Conservation (phyloP, 805 yeast species). For the Pichia occidentalis region DNA sequence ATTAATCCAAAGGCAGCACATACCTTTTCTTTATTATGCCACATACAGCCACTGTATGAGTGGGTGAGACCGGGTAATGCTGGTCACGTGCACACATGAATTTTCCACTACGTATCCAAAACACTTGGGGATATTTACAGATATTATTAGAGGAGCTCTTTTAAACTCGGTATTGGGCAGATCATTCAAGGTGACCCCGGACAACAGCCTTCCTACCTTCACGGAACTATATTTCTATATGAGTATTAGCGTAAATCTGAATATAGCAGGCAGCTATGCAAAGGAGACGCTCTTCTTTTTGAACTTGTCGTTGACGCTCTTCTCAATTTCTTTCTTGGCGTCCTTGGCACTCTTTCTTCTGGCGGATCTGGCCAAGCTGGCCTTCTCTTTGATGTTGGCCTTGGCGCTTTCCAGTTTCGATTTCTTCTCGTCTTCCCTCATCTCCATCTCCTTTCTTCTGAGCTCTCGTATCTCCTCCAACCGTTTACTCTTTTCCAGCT, state of each 20-base stretch:
- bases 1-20: too few species aligned
- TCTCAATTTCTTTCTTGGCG: conserved; percentile 23
- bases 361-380: conserved; percentile 58
- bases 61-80: too few species aligned
- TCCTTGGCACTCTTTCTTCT: conserved; percentile 53
- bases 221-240: too few species aligned
- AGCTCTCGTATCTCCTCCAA: conserved; percentile 85
- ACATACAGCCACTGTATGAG: too few species aligned
- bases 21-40: too few species aligned
- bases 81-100: too few species aligned
- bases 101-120: too few species aligned
- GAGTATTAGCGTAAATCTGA: neutral
- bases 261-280: conserved; percentile 31
- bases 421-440: conserved; percentile 66
- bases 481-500: conserved; percentile 82
- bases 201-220: too few species aligned
- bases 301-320: conserved; percentile 19
- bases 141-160: too few species aligned
- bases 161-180: too few species aligned
- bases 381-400: conserved; percentile 65
- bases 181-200: too few species aligned
- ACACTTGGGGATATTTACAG: too few species aligned
- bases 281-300: conserved; percentile 45
- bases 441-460: conserved; percentile 79
- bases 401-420: conserved; percentile 71